Evolutionary conservation across 352 stramenopile genomes (phyloP).

Genomic region (Pythium sp.): DNA sequence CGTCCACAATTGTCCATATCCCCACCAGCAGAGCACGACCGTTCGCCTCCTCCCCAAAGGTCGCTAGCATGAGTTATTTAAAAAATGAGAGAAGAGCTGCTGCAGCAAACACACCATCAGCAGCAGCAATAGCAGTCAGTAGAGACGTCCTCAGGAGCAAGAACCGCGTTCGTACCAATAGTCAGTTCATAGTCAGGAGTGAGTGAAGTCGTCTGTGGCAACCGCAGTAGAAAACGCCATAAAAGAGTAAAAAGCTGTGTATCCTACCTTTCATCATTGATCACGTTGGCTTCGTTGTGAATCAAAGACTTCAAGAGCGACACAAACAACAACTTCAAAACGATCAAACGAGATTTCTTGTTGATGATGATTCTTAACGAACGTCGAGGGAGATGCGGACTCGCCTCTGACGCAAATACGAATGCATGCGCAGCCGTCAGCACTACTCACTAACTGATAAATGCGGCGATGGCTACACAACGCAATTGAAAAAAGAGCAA

Average conservation of each 20-base stretch:
- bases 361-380: background rate
- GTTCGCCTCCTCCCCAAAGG: background rate
- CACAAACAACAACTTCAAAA: background rate
- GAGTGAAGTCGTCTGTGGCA: background rate
- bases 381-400: background rate
- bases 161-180: background rate
- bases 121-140: background rate
- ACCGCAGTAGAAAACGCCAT: background rate
- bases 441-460: conserved; percentile 11
- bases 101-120: background rate
- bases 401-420: background rate
- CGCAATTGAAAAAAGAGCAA: conserved; percentile 3
- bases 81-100: background rate
- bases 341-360: conserved; percentile 3
- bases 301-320: background rate
- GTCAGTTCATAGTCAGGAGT: background rate
- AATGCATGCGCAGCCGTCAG: background rate
- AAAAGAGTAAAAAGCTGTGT: conserved; percentile 9
- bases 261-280: conserved; percentile 3
- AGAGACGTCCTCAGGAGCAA: background rate
- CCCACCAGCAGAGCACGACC: background rate
- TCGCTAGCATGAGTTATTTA: background rate
- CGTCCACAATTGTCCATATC: background rate
- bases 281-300: background rate
- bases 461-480: background rate